These are phyloP conservation scores for Thoreauomyces humboldtii DNA, from an alignment of 192 early-diverging fungal species.

Conservation along the genomic window DNA sequence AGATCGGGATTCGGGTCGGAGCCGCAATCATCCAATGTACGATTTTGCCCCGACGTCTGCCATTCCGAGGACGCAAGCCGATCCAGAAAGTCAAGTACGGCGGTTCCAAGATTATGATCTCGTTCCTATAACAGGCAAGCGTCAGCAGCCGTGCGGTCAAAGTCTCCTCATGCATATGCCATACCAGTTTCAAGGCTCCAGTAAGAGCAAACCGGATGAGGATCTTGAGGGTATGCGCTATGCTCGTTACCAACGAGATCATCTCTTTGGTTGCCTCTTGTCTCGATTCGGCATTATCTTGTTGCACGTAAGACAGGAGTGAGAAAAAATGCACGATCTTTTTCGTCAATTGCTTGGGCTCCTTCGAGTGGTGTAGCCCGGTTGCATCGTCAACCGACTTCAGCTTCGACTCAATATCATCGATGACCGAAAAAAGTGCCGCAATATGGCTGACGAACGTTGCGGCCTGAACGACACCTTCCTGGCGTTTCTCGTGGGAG, in stretches of 20 bases:
- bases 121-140: slow-evolving; percentile 54
- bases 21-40: slow-evolving; percentile 19
- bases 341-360: slow-evolving; percentile 95
- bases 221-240: slow-evolving; percentile 91
- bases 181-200: slow-evolving; percentile 79
- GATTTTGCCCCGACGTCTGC: slow-evolving; percentile 29
- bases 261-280: slow-evolving; percentile 72
- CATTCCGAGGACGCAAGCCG: slow-evolving; percentile 70
- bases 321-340: slow-evolving; percentile 95
- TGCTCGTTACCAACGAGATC: slow-evolving; percentile 81
- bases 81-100: slow-evolving; percentile 70
- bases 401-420: slow-evolving; percentile 77
- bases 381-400: slow-evolving; percentile 62
- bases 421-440: slow-evolving; percentile 85
- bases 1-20: slow-evolving; percentile 58
- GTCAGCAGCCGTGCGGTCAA: background rate
- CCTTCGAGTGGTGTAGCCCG: slow-evolving; percentile 54
- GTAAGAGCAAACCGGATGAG: slow-evolving; percentile 85
- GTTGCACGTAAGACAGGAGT: slow-evolving; percentile 69
- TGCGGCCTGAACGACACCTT: slow-evolving; percentile 79
- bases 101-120: slow-evolving; percentile 45
- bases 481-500: slow-evolving; percentile 76
- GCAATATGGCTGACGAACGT: slow-evolving; percentile 90
- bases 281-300: slow-evolving; percentile 44
- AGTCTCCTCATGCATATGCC: background rate